Evolutionary conservation across 2,329 filamentous ascomycete species (phyloP), one percentile per base, ranked within the genome.

Genomic region (Teratosphaeria zuluensis): DNA sequence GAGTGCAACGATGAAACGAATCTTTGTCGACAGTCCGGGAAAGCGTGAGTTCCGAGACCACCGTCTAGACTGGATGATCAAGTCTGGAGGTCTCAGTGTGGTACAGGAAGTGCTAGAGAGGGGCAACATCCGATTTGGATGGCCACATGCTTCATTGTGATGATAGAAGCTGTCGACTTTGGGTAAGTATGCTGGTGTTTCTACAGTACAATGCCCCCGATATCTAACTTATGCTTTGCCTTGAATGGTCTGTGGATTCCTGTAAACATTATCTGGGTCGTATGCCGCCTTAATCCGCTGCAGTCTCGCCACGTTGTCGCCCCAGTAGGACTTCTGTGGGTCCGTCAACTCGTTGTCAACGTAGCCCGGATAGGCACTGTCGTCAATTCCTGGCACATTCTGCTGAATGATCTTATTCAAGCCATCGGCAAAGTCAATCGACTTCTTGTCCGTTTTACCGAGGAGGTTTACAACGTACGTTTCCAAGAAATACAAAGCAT

Each of bases 211-310:
- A 21, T 53, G 51, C 11, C 24, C 14, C 30, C 12, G 24, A 7
- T 12, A 19, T 30, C 4, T 16, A 33, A 7, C 31, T 53, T 12
- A 53, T 53, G 19, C 14, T 16, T 53, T 19, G 42, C 42, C 42
- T n/a, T 48, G 42, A 48, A 48, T 48, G n/a, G 42, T 48, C 57
- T 66, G 64, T 51, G 62, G 62, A 54, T 65, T 65, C 35, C 56
- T 58, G 21, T 70, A 72, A 0, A 69, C 59, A 31, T 63, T 65
- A 1, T 62, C 57, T 2, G 68, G 69, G 56, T 74, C 71, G 38
- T 72, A 72, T 58, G 68, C 66, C 1, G 58, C 55, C 51, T 71
- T 69, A 52, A 73, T 65, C 48, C 55, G 21, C 56, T 70, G 62
- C 56, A 74, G 51, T 51, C 59, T 64, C 55, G 61, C 56, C 30